These are phyloP conservation scores for Lentinula lateritia DNA, from an alignment of 768 basidiomycete genomes.

Conservation along the genomic window DNA sequence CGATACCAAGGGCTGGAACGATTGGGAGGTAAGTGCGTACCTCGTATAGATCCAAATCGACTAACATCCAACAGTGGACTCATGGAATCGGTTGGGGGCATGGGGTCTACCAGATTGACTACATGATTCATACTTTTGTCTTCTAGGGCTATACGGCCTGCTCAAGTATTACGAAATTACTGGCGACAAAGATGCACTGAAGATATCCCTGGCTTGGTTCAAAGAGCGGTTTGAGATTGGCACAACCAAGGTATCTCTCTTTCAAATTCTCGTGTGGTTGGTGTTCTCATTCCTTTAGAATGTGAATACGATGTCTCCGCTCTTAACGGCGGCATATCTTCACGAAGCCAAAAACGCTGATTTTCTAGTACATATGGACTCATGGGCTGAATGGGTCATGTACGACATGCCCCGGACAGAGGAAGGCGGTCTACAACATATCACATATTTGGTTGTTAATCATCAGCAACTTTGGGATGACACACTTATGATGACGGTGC, in stretches of 20 bases:
- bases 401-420: constrained; percentile 40
- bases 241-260: constrained; percentile 35
- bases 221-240: constrained; percentile 40
- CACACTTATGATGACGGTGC: constrained; percentile 52
- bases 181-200: constrained; percentile 28
- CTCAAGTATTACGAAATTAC: constrained; percentile 36
- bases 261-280: neutral
- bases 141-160: constrained; percentile 33
- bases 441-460: constrained; percentile 36
- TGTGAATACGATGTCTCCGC: constrained; percentile 53
- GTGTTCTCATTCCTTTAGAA: constrained; percentile 25
- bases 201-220: constrained; percentile 45
- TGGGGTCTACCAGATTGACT: no score
- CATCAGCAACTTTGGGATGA: constrained; percentile 52
- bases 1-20: constrained; percentile 55
- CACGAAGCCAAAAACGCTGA: constrained; percentile 29
- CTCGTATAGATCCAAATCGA: neutral
- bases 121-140: neutral
- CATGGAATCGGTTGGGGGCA: constrained; percentile 32
- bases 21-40: constrained; percentile 40
- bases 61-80: constrained; percentile 28
- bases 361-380: constrained; percentile 33
- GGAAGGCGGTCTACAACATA: constrained; percentile 43
- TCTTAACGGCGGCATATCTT: constrained; percentile 40
- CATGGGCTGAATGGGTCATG: constrained; percentile 51